phyloP scores from a whole-genome alignment of 2,329 filamentous ascomycete species.

The Neoarthrinium moseri region DNA sequence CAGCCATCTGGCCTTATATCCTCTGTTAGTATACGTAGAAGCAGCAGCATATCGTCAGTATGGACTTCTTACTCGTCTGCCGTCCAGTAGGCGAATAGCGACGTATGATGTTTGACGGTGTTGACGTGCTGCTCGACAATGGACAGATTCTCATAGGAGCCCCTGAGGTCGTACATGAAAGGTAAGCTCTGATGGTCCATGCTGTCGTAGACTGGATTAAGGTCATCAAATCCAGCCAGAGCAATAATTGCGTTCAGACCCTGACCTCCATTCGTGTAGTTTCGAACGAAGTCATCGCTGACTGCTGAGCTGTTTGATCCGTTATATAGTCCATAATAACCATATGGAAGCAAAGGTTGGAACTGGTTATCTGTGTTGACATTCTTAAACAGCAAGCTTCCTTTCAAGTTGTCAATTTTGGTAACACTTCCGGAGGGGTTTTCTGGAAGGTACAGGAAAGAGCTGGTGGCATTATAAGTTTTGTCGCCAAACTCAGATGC shows the following conservation, averaged over 20 bases:
- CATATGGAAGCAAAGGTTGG: constrained; percentile 42
- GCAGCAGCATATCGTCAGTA: background rate
- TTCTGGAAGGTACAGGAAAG: constrained; percentile 41
- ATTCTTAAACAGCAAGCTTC: constrained; percentile 40
- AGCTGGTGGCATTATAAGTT: constrained; percentile 34
- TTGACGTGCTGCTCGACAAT: constrained; percentile 37
- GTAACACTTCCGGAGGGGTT: constrained; percentile 41
- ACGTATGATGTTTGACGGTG: constrained; percentile 36
- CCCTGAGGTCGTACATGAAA: constrained; percentile 45
- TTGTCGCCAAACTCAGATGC: constrained; percentile 26
- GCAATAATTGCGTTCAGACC: constrained; percentile 46
- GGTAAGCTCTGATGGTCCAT: constrained; percentile 37
- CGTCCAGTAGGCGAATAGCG: constrained; percentile 44
- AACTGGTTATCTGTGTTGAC: constrained; percentile 32
- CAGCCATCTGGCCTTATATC: constrained; percentile 33
- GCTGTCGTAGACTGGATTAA: constrained; percentile 27
- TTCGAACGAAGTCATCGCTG: constrained; percentile 28
- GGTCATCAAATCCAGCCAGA: constrained; percentile 35
- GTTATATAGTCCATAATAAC: constrained; percentile 39
- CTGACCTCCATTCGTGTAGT: constrained; percentile 34
- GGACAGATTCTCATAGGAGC: constrained; percentile 42
- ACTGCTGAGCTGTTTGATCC: constrained; percentile 33
- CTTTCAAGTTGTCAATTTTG: constrained; percentile 43
- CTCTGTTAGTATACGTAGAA: too few species aligned
- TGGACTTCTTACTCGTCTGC: constrained; percentile 47